These are phyloP conservation scores for Beverwykella pulmonaria DNA, from an alignment of 495 filamentous ascomycete species.

Conservation along the genomic window DNA sequence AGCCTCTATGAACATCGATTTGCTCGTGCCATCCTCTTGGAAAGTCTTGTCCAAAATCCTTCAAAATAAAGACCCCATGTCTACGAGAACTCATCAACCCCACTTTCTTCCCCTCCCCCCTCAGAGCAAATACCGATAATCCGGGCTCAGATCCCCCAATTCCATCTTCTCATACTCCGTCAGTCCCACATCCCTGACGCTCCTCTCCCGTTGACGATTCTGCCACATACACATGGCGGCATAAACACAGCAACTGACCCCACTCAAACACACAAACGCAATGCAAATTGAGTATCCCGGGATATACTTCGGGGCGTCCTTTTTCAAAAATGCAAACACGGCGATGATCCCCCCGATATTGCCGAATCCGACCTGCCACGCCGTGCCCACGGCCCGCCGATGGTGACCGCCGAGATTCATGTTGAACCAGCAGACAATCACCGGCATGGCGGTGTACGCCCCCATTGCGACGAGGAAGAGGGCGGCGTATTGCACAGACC, in stretches of 20 bases:
- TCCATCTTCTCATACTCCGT: conserved; percentile 75
- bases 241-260: conserved; percentile 63
- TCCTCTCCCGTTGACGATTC: conserved; percentile 67
- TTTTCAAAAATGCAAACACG: conserved; percentile 75
- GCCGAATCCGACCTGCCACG: conserved; percentile 91
- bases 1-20: too few species aligned
- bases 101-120: background rate
- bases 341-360: conserved; percentile 93
- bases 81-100: too few species aligned
- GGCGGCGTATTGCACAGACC: conserved; percentile 43
- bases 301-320: conserved; percentile 70
- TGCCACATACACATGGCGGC: conserved; percentile 59
- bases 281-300: conserved; percentile 80
- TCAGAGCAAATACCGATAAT: conserved; percentile 63
- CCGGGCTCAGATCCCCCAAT: conserved; percentile 68
- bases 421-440: conserved; percentile 89
- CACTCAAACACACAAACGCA: conserved; percentile 70
- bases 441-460: conserved; percentile 68
- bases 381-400: conserved; percentile 76
- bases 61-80: too few species aligned
- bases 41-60: too few species aligned
- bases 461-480: conserved; percentile 50
- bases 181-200: conserved; percentile 55
- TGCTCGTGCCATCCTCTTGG: too few species aligned
- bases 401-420: conserved; percentile 92